A percentile compares a stretch with the other conserved stretches of the same genome.
These are phyloP conservation scores for Kickxella alabastrina DNA, from an alignment of 192 early-diverging fungal genomes.

Conservation along the genomic window DNA sequence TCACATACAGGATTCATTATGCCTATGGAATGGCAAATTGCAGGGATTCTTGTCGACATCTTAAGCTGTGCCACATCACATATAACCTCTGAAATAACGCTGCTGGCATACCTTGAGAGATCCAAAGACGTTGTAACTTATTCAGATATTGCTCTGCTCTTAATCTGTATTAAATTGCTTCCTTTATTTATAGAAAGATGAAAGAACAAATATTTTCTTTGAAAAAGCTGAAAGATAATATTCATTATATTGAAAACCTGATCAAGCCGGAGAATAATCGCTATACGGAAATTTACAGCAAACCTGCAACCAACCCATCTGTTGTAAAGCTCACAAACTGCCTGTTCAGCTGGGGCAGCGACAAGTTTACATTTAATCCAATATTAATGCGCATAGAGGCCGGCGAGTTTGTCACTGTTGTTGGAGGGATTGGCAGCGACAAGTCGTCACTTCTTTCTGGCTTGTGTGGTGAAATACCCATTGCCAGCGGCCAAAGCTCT, in stretches of 20 bases:
- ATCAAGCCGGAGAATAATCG: too few relatives aligned
- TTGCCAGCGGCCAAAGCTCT: slow-evolving; percentile 58
- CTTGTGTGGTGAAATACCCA: slow-evolving; percentile 74
- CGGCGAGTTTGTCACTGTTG: slow-evolving; percentile 42
- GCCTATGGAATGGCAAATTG: not conserved
- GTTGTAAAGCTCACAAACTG: slow-evolving; percentile 6
- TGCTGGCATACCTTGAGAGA: not conserved
- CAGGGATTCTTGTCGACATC: not conserved
- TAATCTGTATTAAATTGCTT: not conserved
- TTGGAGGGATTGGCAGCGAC: slow-evolving; percentile 57
- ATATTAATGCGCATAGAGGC: slow-evolving; percentile 6
- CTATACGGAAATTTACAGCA: too few relatives aligned
- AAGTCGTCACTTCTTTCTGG: slow-evolving; percentile 59
- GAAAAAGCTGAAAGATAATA: too few relatives aligned
- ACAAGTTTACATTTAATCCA: slow-evolving; percentile 14
- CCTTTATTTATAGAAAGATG: not conserved
- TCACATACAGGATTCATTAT: not conserved
- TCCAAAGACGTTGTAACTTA: not conserved
- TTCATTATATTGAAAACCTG: slow-evolving; percentile 2
- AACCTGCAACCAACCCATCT: not conserved
- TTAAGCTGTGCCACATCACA: not conserved
- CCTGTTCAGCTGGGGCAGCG: slow-evolving; percentile 23
- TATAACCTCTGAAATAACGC: not conserved
- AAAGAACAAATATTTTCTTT: too few relatives aligned
- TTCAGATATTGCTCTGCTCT: not conserved